These are phyloP conservation scores for Thelonectria olida DNA, from an alignment of 2,329 filamentous ascomycete genomes.

Conservation along the genomic window DNA sequence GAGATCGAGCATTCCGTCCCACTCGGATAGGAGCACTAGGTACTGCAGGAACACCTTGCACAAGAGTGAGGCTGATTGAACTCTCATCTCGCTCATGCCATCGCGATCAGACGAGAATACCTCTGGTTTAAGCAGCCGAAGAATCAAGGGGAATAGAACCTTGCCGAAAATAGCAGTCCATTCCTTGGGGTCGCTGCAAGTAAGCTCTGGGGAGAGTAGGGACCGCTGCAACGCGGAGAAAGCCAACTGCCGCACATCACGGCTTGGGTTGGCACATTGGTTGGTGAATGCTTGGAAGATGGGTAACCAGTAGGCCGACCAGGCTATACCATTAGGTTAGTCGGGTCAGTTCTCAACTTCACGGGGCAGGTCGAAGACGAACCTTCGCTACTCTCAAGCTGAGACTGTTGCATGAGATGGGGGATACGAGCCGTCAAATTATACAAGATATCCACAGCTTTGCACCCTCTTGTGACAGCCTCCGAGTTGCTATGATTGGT, in stretches of 20 bases:
- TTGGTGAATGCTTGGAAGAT: conserved; percentile 89
- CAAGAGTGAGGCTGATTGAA: conserved; percentile 88
- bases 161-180: conserved; percentile 97
- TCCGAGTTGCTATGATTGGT: conserved; percentile 47
- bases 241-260: conserved; percentile 89
- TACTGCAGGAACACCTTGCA: conserved; percentile 98
- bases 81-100: conserved; percentile 95
- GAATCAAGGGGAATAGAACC: conserved; percentile 91
- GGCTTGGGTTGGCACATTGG: conserved; percentile 94
- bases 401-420: conserved; percentile 88
- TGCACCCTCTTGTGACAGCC: conserved; percentile 78
- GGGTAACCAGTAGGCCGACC: conserved; percentile 97
- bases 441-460: conserved; percentile 84
- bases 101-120: conserved; percentile 89
- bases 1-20: conserved; percentile 88
- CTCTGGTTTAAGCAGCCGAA: conserved; percentile 89
- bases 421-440: conserved; percentile 84
- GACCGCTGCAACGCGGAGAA: conserved; percentile 87
- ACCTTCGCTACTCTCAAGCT: conserved; percentile 88
- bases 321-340: conserved; percentile 66
- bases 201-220: conserved; percentile 84
- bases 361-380: conserved; percentile 33
- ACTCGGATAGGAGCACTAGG: conserved; percentile 82
- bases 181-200: conserved; percentile 83
- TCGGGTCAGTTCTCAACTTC: neutral